These are phyloP conservation scores for Tylopilus balloui DNA, from an alignment of 768 basidiomycete species.

Conservation along the genomic window DNA sequence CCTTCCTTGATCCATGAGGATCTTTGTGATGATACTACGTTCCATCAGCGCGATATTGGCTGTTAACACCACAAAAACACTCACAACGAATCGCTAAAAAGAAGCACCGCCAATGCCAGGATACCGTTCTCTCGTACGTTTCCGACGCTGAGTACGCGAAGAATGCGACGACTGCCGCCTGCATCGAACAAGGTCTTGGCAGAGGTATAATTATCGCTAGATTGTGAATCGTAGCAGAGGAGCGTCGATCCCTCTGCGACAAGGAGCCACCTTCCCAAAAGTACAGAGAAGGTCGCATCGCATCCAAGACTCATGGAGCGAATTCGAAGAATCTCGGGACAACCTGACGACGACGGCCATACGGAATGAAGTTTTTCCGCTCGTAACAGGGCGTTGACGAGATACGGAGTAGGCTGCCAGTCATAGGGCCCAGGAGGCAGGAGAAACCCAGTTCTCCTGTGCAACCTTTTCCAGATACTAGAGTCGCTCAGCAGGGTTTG, in stretches of 20 bases:
- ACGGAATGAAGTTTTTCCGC: not conserved
- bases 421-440: constrained; percentile 8
- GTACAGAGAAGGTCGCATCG: not conserved
- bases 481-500: constrained; percentile 1
- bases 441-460: not conserved
- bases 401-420: constrained; percentile 11
- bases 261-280: constrained; percentile 8
- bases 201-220: not conserved
- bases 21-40: constrained; percentile 1
- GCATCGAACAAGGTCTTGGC: not conserved
- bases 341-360: constrained; percentile 5
- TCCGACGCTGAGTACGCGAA: constrained; percentile 1
- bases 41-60: not conserved
- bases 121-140: not conserved
- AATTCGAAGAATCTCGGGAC: not conserved
- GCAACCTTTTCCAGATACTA: constrained; percentile 4
- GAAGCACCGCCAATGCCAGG: constrained; percentile 6
- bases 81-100: constrained; percentile 2
- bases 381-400: constrained; percentile 4
- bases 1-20: not conserved
- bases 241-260: constrained; percentile 8
- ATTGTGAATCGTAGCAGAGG: constrained; percentile 11
- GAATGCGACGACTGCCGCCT: not conserved
- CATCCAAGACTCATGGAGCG: not conserved
- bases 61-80: not conserved